These are phyloP conservation scores for Myrmaecium sp. DNA, from an alignment of 2,329 filamentous ascomycete species.

Conservation along the genomic window DNA sequence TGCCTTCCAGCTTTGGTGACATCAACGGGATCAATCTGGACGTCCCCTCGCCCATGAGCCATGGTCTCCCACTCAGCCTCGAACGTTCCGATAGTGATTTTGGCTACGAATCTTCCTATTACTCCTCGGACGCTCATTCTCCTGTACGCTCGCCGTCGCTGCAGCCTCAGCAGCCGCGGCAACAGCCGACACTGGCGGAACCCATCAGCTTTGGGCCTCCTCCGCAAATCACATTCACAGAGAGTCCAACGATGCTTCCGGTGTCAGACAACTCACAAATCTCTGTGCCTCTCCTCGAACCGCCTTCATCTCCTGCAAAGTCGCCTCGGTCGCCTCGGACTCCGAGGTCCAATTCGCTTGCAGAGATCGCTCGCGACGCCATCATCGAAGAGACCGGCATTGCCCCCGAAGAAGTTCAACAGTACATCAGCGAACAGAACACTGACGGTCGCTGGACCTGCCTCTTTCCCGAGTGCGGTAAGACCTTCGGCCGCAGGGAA, in stretches of 20 bases:
- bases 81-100: slow-evolving; percentile 24
- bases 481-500: slow-evolving; percentile 90
- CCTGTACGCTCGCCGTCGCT: slow-evolving; percentile 20
- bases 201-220: slow-evolving; percentile 3
- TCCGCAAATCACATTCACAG: slow-evolving; percentile 16
- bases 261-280: slow-evolving; percentile 7
- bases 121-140: slow-evolving; percentile 33
- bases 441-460: slow-evolving; percentile 30
- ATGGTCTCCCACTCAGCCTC: slow-evolving; percentile 16
- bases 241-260: slow-evolving; percentile 13
- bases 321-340: slow-evolving; percentile 15
- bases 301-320: slow-evolving; percentile 6
- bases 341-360: slow-evolving; percentile 26
- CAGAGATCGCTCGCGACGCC: slow-evolving; percentile 40
- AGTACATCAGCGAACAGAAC: slow-evolving; percentile 31
- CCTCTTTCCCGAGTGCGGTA: slow-evolving; percentile 54
- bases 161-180: slow-evolving; percentile 18
- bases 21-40: slow-evolving; percentile 29
- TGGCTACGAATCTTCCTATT: slow-evolving; percentile 32
- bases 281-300: slow-evolving; percentile 6
- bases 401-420: slow-evolving; percentile 54
- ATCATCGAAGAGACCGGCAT: slow-evolving; percentile 65
- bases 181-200: slow-evolving; percentile 17
- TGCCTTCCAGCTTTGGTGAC: slow-evolving; percentile 42
- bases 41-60: slow-evolving; percentile 17